Conservation (phyloP, 768 basidiomycete species). For the Rhizopogon roseolus region DNA sequence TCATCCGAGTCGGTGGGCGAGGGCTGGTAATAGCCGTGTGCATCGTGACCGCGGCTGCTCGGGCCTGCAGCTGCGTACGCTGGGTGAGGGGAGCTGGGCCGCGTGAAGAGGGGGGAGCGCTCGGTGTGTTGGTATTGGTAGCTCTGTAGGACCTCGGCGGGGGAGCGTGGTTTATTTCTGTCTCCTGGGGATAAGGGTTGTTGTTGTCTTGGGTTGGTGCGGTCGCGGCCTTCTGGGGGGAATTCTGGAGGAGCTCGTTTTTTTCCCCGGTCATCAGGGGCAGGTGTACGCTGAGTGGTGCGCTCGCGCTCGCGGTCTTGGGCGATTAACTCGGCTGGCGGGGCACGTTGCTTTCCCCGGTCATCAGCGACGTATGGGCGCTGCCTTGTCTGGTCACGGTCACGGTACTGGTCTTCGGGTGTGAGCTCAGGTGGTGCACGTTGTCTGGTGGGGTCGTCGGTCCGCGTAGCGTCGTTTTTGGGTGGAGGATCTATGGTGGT, state of each 20-base stretch:
- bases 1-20: not conserved
- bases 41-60: not conserved
- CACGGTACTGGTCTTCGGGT: not conserved
- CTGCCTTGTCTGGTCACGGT: not conserved
- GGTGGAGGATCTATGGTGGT: not conserved
- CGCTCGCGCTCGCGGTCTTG: not conserved
- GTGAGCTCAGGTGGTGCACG: not conserved
- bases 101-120: not conserved
- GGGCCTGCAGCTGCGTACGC: not conserved
- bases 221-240: not conserved
- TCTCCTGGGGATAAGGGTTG: not conserved
- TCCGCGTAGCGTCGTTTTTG: not conserved
- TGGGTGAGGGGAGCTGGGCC: not conserved
- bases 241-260: not conserved
- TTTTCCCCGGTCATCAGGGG: not conserved
- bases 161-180: not conserved
- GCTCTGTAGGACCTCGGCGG: not conserved
- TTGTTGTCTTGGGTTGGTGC: not conserved
- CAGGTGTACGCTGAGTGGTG: not conserved
- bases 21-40: not conserved
- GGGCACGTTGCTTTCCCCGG: not conserved
- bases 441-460: not conserved
- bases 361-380: not conserved
- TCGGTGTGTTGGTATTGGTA: not conserved
- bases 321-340: not conserved